Evolutionary conservation across 257 asterid genomes (phyloP), one percentile per base, ranked within the genome.

Genomic region (Vinca minor): DNA sequence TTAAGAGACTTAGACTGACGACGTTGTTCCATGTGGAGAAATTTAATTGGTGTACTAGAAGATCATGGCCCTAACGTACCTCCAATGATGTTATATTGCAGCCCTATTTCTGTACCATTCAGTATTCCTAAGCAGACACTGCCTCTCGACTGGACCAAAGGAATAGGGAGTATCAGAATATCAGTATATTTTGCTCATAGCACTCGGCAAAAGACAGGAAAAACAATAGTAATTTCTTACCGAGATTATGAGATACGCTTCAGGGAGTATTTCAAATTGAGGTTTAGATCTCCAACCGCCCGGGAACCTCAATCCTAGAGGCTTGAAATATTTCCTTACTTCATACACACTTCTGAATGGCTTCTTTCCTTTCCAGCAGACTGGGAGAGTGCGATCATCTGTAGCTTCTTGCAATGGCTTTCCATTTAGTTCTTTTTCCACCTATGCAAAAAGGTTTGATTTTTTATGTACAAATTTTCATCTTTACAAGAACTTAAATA

Each of bases 91-190:
- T 93, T 89, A 73, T 78, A 80, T 59, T 73, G 81, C 78, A 89
- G 72, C 42, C 99, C 99, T 35, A 83, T 82, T 77, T 87, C 97
- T 0, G 99, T 87, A 20, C 99, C 99, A 55, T 93, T 93, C 5
- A 93, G 80, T 64, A 93, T 86, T 20, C 97, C 99, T 79, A 93
- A 68, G 70, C 99, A 93, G 25, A 87, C 96, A 67, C 75, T 89
- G 62, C 96, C 97, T 81, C 75, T 87, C 2, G 87, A 77, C 98
- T 92, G 85, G 78, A 68, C 46, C 68, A 41, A 39, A 23, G 18
- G 3, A 47, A 59, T 32, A 23, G 28, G 41, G 70, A 60, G 69
- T 25, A 36, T 4, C n/a, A 18, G 0, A 54, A n/a, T 48, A 18
- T 25, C 36, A n/a, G 20, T 57, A 62, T 38, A 25, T 63, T n/a